These are phyloP conservation scores for Shiraia bambusicola DNA, from an alignment of 2,329 filamentous ascomycete species.

Conservation along the genomic window DNA sequence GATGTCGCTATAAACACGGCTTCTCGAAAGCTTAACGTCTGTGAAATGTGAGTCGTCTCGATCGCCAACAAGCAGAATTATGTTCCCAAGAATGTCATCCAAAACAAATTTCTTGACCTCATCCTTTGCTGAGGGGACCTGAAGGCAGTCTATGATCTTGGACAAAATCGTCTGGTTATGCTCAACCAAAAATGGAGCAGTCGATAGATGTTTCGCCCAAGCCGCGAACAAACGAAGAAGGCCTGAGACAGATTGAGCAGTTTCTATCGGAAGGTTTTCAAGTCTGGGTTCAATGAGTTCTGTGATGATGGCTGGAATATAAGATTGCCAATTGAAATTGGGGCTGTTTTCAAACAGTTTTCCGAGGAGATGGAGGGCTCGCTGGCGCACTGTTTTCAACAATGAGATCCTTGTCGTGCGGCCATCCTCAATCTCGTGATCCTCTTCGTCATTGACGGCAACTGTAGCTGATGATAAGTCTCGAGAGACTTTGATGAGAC, in stretches of 20 bases:
- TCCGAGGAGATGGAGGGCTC: slow-evolving; percentile 79
- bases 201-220: slow-evolving; percentile 70
- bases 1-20: slow-evolving; percentile 39
- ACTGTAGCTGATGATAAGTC: slow-evolving; percentile 30
- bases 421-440: slow-evolving; percentile 18
- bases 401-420: slow-evolving; percentile 54
- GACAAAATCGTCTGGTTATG: slow-evolving; percentile 63
- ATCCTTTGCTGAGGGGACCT: slow-evolving; percentile 73
- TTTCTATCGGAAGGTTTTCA: slow-evolving; percentile 77
- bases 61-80: slow-evolving; percentile 22
- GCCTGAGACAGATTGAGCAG: slow-evolving; percentile 83
- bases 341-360: slow-evolving; percentile 74
- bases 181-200: slow-evolving; percentile 68
- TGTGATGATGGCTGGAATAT: slow-evolving; percentile 68
- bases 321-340: slow-evolving; percentile 70
- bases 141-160: slow-evolving; percentile 71
- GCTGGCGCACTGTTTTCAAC: slow-evolving; percentile 65
- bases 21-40: slow-evolving; percentile 59
- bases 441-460: slow-evolving; percentile 35
- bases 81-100: slow-evolving; percentile 65
- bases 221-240: slow-evolving; percentile 77
- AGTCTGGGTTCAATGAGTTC: slow-evolving; percentile 78
- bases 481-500: slow-evolving; percentile 67
- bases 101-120: slow-evolving; percentile 84
- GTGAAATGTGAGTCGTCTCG: slow-evolving; percentile 21